A percentile compares a stretch with the other conserved stretches of the same genome.
phyloP scores from a whole-genome alignment of 108 stramenopile genomes.

The Parietichytrium sp. region DNA sequence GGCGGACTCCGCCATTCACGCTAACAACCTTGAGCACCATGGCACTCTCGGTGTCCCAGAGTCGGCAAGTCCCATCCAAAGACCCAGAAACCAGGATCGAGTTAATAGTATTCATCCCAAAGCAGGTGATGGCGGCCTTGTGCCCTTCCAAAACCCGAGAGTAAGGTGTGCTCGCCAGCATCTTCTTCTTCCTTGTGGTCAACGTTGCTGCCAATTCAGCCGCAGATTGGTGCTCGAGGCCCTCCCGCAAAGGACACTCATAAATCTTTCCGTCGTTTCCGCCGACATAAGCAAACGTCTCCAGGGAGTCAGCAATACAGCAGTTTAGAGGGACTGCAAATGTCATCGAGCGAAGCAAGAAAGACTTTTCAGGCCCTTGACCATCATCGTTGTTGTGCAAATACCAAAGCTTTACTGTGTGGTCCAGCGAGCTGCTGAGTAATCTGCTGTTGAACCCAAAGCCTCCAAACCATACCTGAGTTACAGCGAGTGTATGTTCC shows the following conservation, averaged over 20 bases:
- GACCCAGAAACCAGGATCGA: conserved; percentile 15
- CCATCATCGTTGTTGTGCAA: background rate
- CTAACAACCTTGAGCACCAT: conserved; percentile 20
- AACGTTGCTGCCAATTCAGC: background rate
- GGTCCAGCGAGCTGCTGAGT: background rate
- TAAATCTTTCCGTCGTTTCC: background rate
- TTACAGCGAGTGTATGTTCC: conserved; percentile 1
- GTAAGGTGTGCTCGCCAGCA: background rate
- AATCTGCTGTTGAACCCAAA: background rate
- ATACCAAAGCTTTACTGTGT: conserved; percentile 5
- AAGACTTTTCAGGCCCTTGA: background rate
- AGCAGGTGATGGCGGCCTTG: background rate
- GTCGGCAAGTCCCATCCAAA: background rate
- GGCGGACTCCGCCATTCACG: background rate
- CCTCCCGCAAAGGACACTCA: background rate
- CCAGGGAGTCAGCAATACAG: background rate
- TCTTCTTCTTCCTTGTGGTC: background rate
- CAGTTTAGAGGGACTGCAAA: background rate
- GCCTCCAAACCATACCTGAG: conserved; percentile 1
- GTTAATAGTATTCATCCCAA: background rate
- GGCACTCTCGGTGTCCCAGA: conserved; percentile 3
- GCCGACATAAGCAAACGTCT: conserved; percentile 15
- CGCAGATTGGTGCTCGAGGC: no score
- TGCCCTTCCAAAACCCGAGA: background rate
- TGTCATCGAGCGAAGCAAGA: background rate